Evolutionary conservation across 2,329 filamentous ascomycete species (phyloP), one percentile per base, ranked within the genome.

Genomic region (Cladosporium sp.): DNA sequence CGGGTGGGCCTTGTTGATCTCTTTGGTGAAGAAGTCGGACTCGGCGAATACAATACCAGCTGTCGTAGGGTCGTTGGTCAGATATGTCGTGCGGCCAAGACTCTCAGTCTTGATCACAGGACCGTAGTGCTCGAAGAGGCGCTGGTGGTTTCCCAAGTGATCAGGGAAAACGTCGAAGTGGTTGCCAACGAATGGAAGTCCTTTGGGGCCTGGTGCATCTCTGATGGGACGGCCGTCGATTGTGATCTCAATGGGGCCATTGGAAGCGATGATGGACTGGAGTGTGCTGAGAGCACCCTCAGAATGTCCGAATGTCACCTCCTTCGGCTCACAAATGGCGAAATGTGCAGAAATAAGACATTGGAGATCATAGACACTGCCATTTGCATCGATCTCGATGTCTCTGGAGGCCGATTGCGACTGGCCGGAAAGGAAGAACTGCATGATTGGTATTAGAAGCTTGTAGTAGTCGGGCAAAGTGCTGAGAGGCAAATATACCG

Each of bases 181-280:
- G 67, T 74, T 78, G 16, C 78, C 78, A 14, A 78, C 72, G 48
- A 76, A 72, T 0, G 78, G 78, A 5, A 78, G 71, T 10, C 75
- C 74, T 23, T 67, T 68, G 13, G 78, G 84, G 1, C 77, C 79
- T 2, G 73, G 74, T 3, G 71, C 67, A 2, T 81, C 76, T 1
- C 80, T 81, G 8, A 86, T 80, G 2, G 77, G 70, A 49, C 82
- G 78, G 21, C 83, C 82, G 65, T 86, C 83, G n/a, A 86, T 79
- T 10, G 78, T 80, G 67, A 85, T 78, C 64, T 67, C 70, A 34
- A 77, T 68, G 11, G 74, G 60, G 18, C 49, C 60, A 11, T 14
- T 39, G 5, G 32, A 30, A 43, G 60, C 26, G 82, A 85, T 67
- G 26, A 74, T 66, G n/a, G 69, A 68, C 7, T 66, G 62, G 18